Evolutionary conservation across 768 basidiomycete species (phyloP), one percentile per base, ranked within the genome.

Genomic region (Filobasidium wieringae): DNA sequence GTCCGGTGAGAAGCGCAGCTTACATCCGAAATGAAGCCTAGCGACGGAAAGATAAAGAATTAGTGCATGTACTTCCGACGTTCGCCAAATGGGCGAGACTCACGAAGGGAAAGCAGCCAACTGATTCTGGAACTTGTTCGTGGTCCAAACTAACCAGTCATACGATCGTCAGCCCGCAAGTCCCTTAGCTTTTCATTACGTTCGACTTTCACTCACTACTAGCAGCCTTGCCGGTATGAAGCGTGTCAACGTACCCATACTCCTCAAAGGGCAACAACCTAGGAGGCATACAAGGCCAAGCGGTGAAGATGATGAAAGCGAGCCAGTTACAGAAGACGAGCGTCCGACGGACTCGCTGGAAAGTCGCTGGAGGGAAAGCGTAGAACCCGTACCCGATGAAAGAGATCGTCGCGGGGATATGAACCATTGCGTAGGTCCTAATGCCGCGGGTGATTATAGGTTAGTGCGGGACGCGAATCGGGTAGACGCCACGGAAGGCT

Each of bases 91-190:
- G 22, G 14, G 3, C 15, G 2, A 19, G 43, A 47, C 43, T 47
- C 43, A 47, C 8, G 65, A 66, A 11, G 67, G 67, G 63, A 68
- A 68, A 7, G 67, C 67, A 3, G 67, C 67, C 7, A 68, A 59
- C 59, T 68, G 67, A 51, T 68, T 68, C 50, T 68, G 67, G 53
- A 68, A 68, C 67, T 66, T 68, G 60, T 68, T 68, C 12, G 67
- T 66, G 7, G 67, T 68, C 67, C 67, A 68, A 30, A 66, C 57
- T 57, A 29, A 4, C 24, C 51, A 52, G 22, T 19, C 26, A 8
- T 4, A 6, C 24, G 12, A 15, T 52, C 27, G 30, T 32, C 50
- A 51, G 5, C 12, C 32, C 26, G 7, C 6, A 3, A 11, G n/a
- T n/a, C n/a, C n/a, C n/a, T n/a, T n/a, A n/a, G n/a, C n/a, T n/a